Conservation (phyloP, 495 filamentous ascomycete genomes). For the Xylaria flabelliformis region DNA sequence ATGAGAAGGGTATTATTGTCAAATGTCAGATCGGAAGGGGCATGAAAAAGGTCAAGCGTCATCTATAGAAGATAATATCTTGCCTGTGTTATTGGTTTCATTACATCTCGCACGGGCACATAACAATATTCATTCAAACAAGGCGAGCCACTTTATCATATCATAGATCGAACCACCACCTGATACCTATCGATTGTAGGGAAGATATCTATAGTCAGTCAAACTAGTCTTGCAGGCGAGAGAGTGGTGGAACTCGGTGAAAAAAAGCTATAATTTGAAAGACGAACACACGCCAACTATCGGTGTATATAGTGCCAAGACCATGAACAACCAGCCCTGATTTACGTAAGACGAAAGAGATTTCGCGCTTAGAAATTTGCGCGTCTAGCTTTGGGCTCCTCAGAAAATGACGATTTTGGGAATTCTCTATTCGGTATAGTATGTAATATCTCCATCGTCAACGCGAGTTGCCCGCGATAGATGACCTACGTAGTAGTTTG, state of each 20-base stretch:
- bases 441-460: not conserved
- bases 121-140: not conserved
- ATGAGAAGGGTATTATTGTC: slow-evolving; percentile 4
- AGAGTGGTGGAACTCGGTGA: slow-evolving; percentile 3
- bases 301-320: slow-evolving; percentile 6
- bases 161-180: not conserved
- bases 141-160: slow-evolving; percentile 3
- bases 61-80: not conserved
- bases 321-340: not conserved
- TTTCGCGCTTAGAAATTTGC: slow-evolving; percentile 9
- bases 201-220: not conserved
- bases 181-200: not conserved
- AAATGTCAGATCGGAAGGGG: not conserved
- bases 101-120: slow-evolving; percentile 1
- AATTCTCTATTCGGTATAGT: not conserved
- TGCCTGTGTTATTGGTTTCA: not conserved
- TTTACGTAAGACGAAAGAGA: slow-evolving; percentile 11
- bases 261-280: not conserved
- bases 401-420: not conserved
- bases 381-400: not conserved
- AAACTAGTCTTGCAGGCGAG: not conserved
- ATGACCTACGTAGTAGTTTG: not conserved
- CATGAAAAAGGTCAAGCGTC: not conserved
- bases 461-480: not conserved
- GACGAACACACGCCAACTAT: not conserved